phyloP scores from a whole-genome alignment of 768 basidiomycete genomes.

The Pseudohyphozyma bogoriensis region DNA sequence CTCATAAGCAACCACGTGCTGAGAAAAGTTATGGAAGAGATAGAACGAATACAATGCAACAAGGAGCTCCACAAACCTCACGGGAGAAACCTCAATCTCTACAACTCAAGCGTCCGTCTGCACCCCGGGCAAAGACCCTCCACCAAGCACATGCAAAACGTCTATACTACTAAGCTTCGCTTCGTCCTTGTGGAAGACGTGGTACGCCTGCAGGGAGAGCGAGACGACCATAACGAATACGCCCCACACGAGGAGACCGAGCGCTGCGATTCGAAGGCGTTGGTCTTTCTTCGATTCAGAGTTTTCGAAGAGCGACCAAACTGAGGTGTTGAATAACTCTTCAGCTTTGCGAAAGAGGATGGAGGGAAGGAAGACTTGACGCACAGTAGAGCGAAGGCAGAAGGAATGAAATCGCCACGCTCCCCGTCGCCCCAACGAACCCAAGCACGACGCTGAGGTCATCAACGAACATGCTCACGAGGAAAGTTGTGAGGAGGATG shows the following conservation, averaged over 20 bases:
- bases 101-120: too few species aligned
- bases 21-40: too few species aligned
- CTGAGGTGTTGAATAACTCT: conserved; percentile 4
- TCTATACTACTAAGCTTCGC: too few species aligned
- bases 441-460: conserved; percentile 80
- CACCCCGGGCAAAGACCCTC: too few species aligned
- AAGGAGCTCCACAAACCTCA: too few species aligned
- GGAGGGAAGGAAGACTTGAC: neutral
- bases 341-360: neutral
- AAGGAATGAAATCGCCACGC: conserved; percentile 94
- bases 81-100: too few species aligned
- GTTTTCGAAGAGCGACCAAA: conserved; percentile 23
- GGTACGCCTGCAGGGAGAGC: conserved; percentile 13
- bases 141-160: too few species aligned
- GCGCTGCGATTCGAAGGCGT: conserved; percentile 5
- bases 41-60: too few species aligned
- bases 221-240: conserved; percentile 25
- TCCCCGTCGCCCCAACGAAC: conserved; percentile 93
- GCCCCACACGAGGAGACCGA: conserved; percentile 18
- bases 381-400: conserved; percentile 21
- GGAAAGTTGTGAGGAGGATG: conserved; percentile 29
- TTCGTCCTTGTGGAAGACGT: too few species aligned
- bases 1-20: too few species aligned
- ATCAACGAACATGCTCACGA: conserved; percentile 17
- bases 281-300: conserved; percentile 6